Percentiles rank a stretch among this genome's conserved stretches.
Conservation (phyloP, 805 yeast genomes). For the Tetrapisispora iriomotensis region DNA sequence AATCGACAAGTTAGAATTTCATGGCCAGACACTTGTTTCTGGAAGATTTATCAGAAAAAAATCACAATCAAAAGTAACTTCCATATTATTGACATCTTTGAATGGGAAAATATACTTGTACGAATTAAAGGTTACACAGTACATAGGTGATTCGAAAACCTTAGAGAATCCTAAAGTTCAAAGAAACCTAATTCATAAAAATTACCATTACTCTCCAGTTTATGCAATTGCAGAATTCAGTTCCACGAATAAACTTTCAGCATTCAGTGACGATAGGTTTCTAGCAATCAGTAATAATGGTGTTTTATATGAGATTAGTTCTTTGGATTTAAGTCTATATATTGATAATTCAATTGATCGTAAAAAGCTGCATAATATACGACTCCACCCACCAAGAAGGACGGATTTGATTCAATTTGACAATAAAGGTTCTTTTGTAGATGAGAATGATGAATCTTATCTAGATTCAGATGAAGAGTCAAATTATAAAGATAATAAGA, state of each 20-base stretch:
- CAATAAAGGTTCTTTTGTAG: conserved; percentile 2
- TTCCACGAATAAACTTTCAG: conserved; percentile 2
- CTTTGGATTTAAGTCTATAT: conserved; percentile 14
- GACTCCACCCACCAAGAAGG: conserved; percentile 11
- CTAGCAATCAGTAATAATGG: conserved; percentile 17
- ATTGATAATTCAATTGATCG: conserved; percentile 6
- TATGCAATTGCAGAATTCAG: conserved; percentile 13
- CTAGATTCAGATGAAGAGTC: conserved; percentile 1
- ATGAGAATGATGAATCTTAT: conserved; percentile 4
- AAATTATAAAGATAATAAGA: not conserved
- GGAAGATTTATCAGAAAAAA: conserved; percentile 13
- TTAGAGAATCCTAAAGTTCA: conserved; percentile 3
- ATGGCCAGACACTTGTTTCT: conserved; percentile 14
- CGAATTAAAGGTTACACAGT: conserved; percentile 15
- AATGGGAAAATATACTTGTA: conserved; percentile 19
- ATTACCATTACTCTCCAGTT: conserved; percentile 14
- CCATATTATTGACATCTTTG: conserved; percentile 14
- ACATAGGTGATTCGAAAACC: too few species aligned
- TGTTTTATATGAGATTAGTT: conserved; percentile 11
- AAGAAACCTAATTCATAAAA: conserved; percentile 16
- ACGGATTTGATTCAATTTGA: conserved; percentile 7
- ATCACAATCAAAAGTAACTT: conserved; percentile 7
- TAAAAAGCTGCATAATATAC: conserved; percentile 1
- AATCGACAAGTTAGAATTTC: conserved; percentile 16
- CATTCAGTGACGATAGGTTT: conserved; percentile 8